These are phyloP conservation scores for Bromus sterilis DNA, from an alignment of 176 grass and related monocot species.

Conservation along the genomic window DNA sequence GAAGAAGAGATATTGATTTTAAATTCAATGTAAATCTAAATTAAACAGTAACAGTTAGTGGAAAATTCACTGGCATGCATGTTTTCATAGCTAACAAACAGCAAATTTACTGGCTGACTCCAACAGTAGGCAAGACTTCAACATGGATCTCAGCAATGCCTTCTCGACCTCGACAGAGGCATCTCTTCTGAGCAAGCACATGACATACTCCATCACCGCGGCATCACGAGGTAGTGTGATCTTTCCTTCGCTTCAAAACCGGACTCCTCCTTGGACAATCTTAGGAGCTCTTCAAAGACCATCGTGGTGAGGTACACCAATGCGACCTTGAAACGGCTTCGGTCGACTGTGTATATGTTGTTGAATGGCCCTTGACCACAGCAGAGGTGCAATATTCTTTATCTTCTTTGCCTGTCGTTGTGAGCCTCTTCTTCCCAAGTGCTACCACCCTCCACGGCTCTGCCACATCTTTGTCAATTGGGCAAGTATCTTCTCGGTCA, in stretches of 20 bases:
- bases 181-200: slow-evolving; percentile 30
- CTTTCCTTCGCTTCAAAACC: slow-evolving; percentile 18
- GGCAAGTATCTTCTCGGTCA: slow-evolving; percentile 7
- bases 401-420: background rate
- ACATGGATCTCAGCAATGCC: slow-evolving; percentile 36
- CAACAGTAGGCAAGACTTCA: background rate
- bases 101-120: background rate
- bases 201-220: slow-evolving; percentile 36
- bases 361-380: slow-evolving; percentile 30
- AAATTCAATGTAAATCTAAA: background rate
- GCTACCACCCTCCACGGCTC: slow-evolving; percentile 38
- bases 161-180: slow-evolving; percentile 40
- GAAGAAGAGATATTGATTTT: background rate
- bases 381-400: background rate
- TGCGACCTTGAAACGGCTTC: slow-evolving; percentile 48
- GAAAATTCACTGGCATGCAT: background rate
- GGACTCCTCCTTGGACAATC: slow-evolving; percentile 49
- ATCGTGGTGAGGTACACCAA: slow-evolving; percentile 25
- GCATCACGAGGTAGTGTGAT: slow-evolving; percentile 58
- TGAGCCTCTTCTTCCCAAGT: slow-evolving; percentile 34
- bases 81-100: slow-evolving; percentile 6
- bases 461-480: slow-evolving; percentile 30
- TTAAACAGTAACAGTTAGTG: background rate
- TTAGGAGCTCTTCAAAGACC: slow-evolving; percentile 39
- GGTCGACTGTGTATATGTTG: slow-evolving; percentile 26